A percentile compares a stretch with the other conserved stretches of the same genome.
Conservation (phyloP, 768 basidiomycete species). For the Suillus decipiens region DNA sequence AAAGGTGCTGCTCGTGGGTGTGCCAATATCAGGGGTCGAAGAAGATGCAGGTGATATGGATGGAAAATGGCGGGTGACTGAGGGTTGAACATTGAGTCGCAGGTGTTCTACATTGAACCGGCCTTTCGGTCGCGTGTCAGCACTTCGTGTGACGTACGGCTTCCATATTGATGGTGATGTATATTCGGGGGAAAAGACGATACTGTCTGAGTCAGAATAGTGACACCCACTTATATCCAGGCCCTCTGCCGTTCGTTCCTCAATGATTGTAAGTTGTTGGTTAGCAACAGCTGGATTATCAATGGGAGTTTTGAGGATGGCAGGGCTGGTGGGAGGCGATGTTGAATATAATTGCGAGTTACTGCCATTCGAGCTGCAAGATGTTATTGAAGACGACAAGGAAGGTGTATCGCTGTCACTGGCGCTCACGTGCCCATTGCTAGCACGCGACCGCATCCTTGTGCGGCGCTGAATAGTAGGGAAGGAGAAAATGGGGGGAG, state of each 20-base stretch:
- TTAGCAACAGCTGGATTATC: slow-evolving; percentile 26
- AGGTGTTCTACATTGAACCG: slow-evolving; percentile 31
- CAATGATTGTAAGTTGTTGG: slow-evolving; percentile 38
- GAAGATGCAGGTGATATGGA: slow-evolving; percentile 19
- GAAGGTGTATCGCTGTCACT: slow-evolving; percentile 52
- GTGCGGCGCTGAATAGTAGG: slow-evolving; percentile 35
- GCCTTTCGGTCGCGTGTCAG: slow-evolving; percentile 19
- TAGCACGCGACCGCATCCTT: slow-evolving; percentile 29
- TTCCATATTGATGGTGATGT: background rate
- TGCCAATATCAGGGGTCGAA: slow-evolving; percentile 14
- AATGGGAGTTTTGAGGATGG: slow-evolving; percentile 33
- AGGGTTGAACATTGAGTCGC: slow-evolving; percentile 31
- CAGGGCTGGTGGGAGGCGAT: slow-evolving; percentile 37
- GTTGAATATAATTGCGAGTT: slow-evolving; percentile 28
- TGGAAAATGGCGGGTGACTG: slow-evolving; percentile 17
- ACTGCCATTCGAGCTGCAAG: slow-evolving; percentile 37
- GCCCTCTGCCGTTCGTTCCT: slow-evolving; percentile 34
- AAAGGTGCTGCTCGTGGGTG: slow-evolving; percentile 9
- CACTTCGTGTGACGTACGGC: background rate
- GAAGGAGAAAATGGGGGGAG: slow-evolving; percentile 21
- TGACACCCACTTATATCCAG: slow-evolving; percentile 12
- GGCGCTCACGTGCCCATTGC: slow-evolving; percentile 28
- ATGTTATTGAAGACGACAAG: slow-evolving; percentile 42
- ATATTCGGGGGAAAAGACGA: slow-evolving; percentile 23
- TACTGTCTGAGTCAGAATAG: slow-evolving; percentile 25